Conservation (phyloP, 805 yeast species). For the Brettanomyces anomalus region DNA sequence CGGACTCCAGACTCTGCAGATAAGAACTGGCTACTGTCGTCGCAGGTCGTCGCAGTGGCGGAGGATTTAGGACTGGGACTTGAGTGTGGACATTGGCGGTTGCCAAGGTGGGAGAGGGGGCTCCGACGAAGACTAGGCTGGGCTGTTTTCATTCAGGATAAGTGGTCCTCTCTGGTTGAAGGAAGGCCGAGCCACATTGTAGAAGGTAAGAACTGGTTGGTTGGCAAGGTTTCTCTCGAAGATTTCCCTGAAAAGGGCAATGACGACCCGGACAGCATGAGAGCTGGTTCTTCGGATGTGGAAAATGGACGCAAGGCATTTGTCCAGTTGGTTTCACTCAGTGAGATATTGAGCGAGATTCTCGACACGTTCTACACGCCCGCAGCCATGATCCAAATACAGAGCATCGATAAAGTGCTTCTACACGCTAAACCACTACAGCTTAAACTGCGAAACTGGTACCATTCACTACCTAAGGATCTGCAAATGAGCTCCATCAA, state of each 20-base stretch:
- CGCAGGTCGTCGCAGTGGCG: constrained; percentile 79
- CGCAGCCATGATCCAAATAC: constrained; percentile 47
- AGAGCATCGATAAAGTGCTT: constrained; percentile 58
- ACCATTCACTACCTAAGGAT: constrained; percentile 57
- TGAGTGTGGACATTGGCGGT: constrained; percentile 85
- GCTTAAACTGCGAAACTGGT: constrained; percentile 63
- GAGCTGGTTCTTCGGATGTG: constrained; percentile 58
- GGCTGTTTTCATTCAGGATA: constrained; percentile 91
- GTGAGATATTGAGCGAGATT: constrained; percentile 63
- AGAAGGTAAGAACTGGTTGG: constrained; percentile 71
- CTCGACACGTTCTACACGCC: constrained; percentile 65
- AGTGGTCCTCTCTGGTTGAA: constrained; percentile 79
- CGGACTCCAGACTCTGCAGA: constrained; percentile 34
- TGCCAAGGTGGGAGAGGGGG: constrained; percentile 94
- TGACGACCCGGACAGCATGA: constrained; percentile 11
- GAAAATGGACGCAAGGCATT: constrained; percentile 64
- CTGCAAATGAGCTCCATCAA: constrained; percentile 54
- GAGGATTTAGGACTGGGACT: constrained; percentile 87
- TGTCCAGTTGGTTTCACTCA: constrained; percentile 55
- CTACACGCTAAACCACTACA: constrained; percentile 77
- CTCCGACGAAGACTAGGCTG: constrained; percentile 82
- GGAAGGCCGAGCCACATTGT: constrained; percentile 78
- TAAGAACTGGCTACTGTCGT: constrained; percentile 77
- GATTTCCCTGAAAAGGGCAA: constrained; percentile 73
- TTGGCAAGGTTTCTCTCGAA: constrained; percentile 54